These are phyloP conservation scores for Musa schizocarpa DNA, from an alignment of 176 grass and related monocot species.

Conservation along the genomic window DNA sequence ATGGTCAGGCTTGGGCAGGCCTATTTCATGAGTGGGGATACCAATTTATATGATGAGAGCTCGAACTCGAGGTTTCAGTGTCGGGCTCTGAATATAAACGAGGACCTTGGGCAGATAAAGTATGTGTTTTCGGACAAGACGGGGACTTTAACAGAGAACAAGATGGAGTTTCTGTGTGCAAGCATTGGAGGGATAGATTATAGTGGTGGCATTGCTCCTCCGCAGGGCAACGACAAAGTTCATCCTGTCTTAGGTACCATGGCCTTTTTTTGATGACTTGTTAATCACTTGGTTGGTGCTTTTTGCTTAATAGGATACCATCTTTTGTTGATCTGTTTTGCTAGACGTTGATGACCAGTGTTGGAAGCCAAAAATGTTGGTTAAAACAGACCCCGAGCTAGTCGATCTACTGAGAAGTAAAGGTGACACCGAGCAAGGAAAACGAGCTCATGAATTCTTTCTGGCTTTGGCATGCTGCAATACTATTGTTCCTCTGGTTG, in stretches of 20 bases:
- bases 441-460: slow-evolving; percentile 40
- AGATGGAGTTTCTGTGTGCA: slow-evolving; percentile 73
- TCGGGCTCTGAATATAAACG: slow-evolving; percentile 80
- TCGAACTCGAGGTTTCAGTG: slow-evolving; percentile 72
- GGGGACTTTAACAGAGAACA: slow-evolving; percentile 81
- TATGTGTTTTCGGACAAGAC: slow-evolving; percentile 91
- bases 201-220: slow-evolving; percentile 23
- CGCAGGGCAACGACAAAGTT: not conserved
- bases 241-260: slow-evolving; percentile 34
- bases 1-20: slow-evolving; percentile 79
- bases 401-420: slow-evolving; percentile 35
- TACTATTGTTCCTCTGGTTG: slow-evolving; percentile 61
- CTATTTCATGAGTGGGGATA: slow-evolving; percentile 81
- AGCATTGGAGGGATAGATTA: slow-evolving; percentile 62
- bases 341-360: slow-evolving; percentile 15
- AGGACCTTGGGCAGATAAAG: slow-evolving; percentile 85
- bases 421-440: slow-evolving; percentile 26
- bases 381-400: slow-evolving; percentile 40
- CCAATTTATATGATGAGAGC: slow-evolving; percentile 41
- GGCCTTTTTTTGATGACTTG: slow-evolving; percentile 13
- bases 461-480: slow-evolving; percentile 67
- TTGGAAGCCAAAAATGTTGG: slow-evolving; percentile 49
- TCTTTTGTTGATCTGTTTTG: slow-evolving; percentile 17
- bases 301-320: not conserved
- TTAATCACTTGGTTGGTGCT: slow-evolving; percentile 10